Conservation (phyloP, 805 yeast species). For the Yamadazyma endophytica region DNA sequence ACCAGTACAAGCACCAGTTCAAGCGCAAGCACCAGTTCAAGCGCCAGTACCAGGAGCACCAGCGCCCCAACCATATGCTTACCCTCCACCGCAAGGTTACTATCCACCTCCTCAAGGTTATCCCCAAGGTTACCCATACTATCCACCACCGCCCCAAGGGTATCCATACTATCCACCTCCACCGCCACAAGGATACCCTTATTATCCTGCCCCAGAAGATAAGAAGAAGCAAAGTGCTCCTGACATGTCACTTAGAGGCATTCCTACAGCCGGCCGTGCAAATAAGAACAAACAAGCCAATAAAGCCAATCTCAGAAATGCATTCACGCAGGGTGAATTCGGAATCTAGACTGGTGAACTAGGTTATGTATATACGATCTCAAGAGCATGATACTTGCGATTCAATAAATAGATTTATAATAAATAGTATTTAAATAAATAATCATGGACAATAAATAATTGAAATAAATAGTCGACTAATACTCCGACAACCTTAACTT, state of each 20-base stretch:
- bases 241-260: constrained; percentile 34
- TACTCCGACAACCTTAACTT: constrained; percentile 63
- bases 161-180: constrained; percentile 7
- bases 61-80: background rate
- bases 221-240: constrained; percentile 23
- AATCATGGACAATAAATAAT: background rate
- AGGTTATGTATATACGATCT: background rate
- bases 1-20: too few relatives aligned
- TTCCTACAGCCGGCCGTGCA: constrained; percentile 41
- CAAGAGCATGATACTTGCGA: too few relatives aligned
- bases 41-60: background rate
- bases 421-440: constrained; percentile 1
- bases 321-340: constrained; percentile 61
- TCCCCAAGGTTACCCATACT: constrained; percentile 9
- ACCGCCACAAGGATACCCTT: constrained; percentile 2
- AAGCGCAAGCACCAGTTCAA: background rate
- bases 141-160: too few relatives aligned
- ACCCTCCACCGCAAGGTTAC: constrained; percentile 15
- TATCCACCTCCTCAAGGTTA: constrained; percentile 17
- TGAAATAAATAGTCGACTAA: constrained; percentile 17
- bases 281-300: constrained; percentile 41
- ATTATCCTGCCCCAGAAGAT: constrained; percentile 3
- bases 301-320: constrained; percentile 58
- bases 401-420: background rate
- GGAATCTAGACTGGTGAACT: constrained; percentile 45